Evolutionary conservation across 768 basidiomycete species (phyloP), one percentile per base, ranked within the genome.

Genomic region (Boletus rubropictus): DNA sequence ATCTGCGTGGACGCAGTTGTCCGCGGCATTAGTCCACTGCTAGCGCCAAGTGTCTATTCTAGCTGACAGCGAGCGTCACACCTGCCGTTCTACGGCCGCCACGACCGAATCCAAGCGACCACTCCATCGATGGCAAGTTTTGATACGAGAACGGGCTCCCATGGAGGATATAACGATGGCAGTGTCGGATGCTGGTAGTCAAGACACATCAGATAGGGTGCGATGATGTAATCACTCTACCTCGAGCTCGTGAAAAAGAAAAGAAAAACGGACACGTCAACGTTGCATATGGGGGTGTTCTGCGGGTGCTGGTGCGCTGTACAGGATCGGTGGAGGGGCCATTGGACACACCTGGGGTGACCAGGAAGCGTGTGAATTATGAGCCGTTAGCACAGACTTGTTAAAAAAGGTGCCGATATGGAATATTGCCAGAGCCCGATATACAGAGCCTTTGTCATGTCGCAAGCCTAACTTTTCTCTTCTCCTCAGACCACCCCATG

Each of bases 401-500:
- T 52, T 59, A 61, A 65, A 67, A 65, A 63, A 66, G 57, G 53
- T 65, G 64, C 64, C 62, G 66, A 68, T 66, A 66, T 64, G 62
- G 64, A 64, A 66, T 66, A 68, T 66, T 62, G 63, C 54, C 60
- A 62, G 64, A 63, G 62, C 64, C 62, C 66, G 61, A 66, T 66
- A 68, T 66, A 66, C 64, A 60, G 59, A 55, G 64, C 66, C 64
- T 66, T 66, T 66, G 64, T 66, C 64, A 66, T 66, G 66, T 66
- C 54, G 58, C 64, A 59, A 55, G 54, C 62, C 51, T 66, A 60
- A 66, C 56, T 55, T 62, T 66, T 52, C 57, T 62, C 56, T 56
- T 59, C 63, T 59, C 57, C 46, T 49, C 55, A 20, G 33, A 53
- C 57, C 52, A 57, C 49, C 21, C 28, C 59, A 66, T 68, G 62